These are phyloP conservation scores for Dendrostoma leiphaemia DNA, from an alignment of 2,329 filamentous ascomycete species.

Conservation along the genomic window DNA sequence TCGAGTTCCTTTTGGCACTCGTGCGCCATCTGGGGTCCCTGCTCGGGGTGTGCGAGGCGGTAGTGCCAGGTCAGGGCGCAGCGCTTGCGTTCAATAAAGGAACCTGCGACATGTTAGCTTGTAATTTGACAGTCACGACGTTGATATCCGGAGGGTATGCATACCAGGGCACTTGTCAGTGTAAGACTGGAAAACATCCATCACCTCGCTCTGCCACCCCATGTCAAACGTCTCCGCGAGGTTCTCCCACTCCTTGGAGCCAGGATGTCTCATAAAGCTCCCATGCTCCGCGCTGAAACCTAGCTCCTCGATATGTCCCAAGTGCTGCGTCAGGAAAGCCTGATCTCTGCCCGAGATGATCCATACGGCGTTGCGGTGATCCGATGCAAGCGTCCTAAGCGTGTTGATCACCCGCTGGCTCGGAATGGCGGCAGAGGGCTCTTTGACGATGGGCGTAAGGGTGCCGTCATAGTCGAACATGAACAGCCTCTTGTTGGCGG, in stretches of 20 bases:
- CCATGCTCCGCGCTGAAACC: slow-evolving; percentile 98
- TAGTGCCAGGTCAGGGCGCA: slow-evolving; percentile 98
- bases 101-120: slow-evolving; percentile 50
- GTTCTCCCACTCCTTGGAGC: slow-evolving; percentile 79
- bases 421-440: slow-evolving; percentile 85
- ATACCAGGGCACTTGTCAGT: slow-evolving; percentile 81
- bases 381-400: slow-evolving; percentile 74
- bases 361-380: slow-evolving; percentile 89
- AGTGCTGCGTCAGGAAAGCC: slow-evolving; percentile 83
- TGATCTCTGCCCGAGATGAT: slow-evolving; percentile 96
- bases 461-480: slow-evolving; percentile 99
- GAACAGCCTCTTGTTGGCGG: slow-evolving; percentile 78
- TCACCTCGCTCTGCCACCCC: slow-evolving; percentile 85
- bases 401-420: slow-evolving; percentile 79
- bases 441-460: slow-evolving; percentile 89
- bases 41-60: slow-evolving; percentile 83
- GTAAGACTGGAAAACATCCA: slow-evolving; percentile 82
- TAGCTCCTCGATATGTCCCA: slow-evolving; percentile 85
- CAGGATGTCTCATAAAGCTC: slow-evolving; percentile 86
- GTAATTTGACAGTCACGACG: neutral
- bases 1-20: slow-evolving; percentile 83
- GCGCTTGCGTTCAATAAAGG: slow-evolving; percentile 91
- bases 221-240: slow-evolving; percentile 84
- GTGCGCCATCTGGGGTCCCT: slow-evolving; percentile 73
- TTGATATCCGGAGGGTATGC: slow-evolving; percentile 28